phyloP scores from a whole-genome alignment of 106 monocot species.

The Dendrobium officinale region DNA sequence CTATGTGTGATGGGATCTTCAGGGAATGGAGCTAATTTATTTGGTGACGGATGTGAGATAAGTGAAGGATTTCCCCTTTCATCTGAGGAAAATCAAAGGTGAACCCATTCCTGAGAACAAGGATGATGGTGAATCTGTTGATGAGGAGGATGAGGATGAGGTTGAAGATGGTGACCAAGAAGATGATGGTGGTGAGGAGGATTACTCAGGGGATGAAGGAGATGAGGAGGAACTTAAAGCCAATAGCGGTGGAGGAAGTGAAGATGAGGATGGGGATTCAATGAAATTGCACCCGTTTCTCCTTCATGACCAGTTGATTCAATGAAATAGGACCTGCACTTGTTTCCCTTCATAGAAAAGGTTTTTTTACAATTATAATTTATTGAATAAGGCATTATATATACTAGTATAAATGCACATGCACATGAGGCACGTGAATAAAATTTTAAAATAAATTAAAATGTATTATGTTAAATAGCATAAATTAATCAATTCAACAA shows the following conservation, averaged over 20 bases:
- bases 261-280: background rate
- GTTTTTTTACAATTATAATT: too few relatives aligned
- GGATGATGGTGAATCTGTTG: constrained; percentile 9
- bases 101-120: constrained; percentile 3
- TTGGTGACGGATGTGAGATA: background rate
- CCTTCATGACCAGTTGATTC: too few relatives aligned
- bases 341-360: too few relatives aligned
- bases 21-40: background rate
- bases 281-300: too few relatives aligned
- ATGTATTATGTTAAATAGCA: too few relatives aligned
- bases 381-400: too few relatives aligned
- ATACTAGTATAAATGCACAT: too few relatives aligned
- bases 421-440: too few relatives aligned
- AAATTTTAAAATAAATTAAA: too few relatives aligned
- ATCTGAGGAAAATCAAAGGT: background rate
- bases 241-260: background rate
- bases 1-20: background rate
- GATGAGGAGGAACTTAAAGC: constrained; percentile 3
- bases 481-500: too few relatives aligned
- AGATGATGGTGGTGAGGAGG: constrained; percentile 8
- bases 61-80: constrained; percentile 4
- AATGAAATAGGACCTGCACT: too few relatives aligned
- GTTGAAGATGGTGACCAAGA: background rate
- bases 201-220: constrained; percentile 8
- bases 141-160: constrained; percentile 6